Conservation (phyloP, 106 monocot species). For the Posidonia australis region DNA sequence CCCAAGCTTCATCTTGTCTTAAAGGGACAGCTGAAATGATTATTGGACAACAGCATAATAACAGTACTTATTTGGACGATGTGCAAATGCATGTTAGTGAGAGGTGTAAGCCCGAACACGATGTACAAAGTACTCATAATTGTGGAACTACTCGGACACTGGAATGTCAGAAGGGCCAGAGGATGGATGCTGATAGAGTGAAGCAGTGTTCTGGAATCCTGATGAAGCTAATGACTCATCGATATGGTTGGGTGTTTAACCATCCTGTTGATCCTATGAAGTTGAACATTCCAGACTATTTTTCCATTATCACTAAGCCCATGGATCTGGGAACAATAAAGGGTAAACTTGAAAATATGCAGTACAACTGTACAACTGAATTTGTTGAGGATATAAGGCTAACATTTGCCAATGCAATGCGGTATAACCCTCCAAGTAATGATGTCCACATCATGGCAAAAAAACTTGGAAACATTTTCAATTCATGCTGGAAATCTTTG, state of each 20-base stretch:
- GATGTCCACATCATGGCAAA: slow-evolving; percentile 86
- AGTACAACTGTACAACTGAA: slow-evolving; percentile 38
- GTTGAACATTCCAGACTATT: slow-evolving; percentile 84
- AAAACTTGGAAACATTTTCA: slow-evolving; percentile 51
- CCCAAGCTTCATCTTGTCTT: not conserved
- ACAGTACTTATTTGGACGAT: not conserved
- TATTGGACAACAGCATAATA: not conserved
- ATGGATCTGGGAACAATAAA: slow-evolving; percentile 94
- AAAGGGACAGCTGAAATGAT: slow-evolving; percentile 13
- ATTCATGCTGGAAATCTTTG: slow-evolving; percentile 59
- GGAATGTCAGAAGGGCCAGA: slow-evolving; percentile 5
- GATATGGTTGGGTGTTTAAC: slow-evolving; percentile 67
- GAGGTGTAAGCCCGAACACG: slow-evolving; percentile 2
- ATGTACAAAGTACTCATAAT: not conserved
- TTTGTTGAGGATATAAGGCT: slow-evolving; percentile 84
- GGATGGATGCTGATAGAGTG: slow-evolving; percentile 30
- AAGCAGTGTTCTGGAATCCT: slow-evolving; percentile 73
- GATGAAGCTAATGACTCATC: slow-evolving; percentile 57
- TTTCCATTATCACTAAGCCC: slow-evolving; percentile 62
- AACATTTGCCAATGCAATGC: slow-evolving; percentile 84
- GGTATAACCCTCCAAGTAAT: slow-evolving; percentile 76
- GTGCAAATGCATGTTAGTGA: not conserved
- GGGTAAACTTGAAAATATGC: slow-evolving; percentile 38
- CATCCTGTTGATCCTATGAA: slow-evolving; percentile 73
- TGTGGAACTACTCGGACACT: not conserved